These are phyloP conservation scores for Magnaporthiopsis incrustans DNA, from an alignment of 2,329 filamentous ascomycete genomes.

Conservation along the genomic window DNA sequence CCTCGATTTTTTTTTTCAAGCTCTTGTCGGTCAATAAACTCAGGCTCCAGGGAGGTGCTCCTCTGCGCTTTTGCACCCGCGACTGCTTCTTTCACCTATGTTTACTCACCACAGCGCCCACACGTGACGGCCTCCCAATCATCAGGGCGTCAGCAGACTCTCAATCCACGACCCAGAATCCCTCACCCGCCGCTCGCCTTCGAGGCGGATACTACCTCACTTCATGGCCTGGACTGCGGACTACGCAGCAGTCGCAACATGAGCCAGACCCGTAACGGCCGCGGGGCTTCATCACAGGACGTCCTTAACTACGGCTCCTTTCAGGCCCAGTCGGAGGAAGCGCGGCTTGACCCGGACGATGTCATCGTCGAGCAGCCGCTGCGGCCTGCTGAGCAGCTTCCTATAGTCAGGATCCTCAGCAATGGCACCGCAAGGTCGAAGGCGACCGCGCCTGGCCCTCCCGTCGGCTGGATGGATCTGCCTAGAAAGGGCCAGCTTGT, in stretches of 20 bases:
- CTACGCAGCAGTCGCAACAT: background rate
- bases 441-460: too few relatives aligned
- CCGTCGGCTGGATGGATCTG: constrained; percentile 61
- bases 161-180: background rate
- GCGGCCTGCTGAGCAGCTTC: background rate
- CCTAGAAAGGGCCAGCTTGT: constrained; percentile 71
- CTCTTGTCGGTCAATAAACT: background rate
- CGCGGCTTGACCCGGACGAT: background rate
- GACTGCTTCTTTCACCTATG: background rate
- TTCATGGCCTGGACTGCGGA: background rate
- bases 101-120: too few relatives aligned
- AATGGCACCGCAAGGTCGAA: background rate
- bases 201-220: background rate
- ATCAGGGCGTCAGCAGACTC: background rate
- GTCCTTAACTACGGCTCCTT: background rate
- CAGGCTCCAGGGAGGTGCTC: background rate
- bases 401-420: background rate
- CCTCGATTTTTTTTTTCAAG: background rate
- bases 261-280: background rate
- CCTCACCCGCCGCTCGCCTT: background rate
- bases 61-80: background rate
- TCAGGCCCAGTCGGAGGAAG: background rate
- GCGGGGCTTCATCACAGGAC: background rate
- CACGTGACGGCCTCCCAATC: background rate
- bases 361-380: background rate